Evolutionary conservation across 768 basidiomycete species (phyloP), one percentile per base, ranked within the genome.

Genomic region (Tylopilus felleus): DNA sequence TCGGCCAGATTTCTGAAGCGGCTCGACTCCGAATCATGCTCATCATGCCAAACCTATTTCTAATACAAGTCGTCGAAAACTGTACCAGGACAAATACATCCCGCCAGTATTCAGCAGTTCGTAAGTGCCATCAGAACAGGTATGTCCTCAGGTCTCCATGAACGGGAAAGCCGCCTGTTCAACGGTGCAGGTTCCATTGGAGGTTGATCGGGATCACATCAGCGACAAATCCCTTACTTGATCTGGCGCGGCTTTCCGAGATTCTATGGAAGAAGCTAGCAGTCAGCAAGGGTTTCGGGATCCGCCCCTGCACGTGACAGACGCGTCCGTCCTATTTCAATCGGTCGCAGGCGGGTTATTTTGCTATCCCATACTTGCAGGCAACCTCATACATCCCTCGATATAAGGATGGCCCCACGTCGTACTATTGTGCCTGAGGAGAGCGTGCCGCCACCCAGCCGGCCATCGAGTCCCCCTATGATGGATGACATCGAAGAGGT

Each of bases 401-500:
- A 40, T 23, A 40, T 19, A 44, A 40, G 31, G n/a, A 70, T 70
- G 69, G 47, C 69, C 21, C 66, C 69, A 46, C 70, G 69, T 58
- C 69, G 69, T 46, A 12, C 63, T 43, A 55, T 58, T 19, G 66
- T 54, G 4, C 57, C 44, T 0, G 69, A 70, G 42, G 64, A 56
- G 27, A 67, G 68, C 45, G 35, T 60, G 39, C 57, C 60, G n/a
- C 57, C 69, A n/a, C 59, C 61, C 29, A 70, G 70, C 40, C 56
- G 68, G 31, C 60, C 64, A 29, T 23, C 59, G 8, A 69, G 59
- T 31, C 67, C 69, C 16, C 57, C 58, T 8, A 33, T 16, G 3
- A 54, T 63, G 28, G 75, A 76, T 9, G 77, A 79, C 19, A 47
- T 70, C n/a, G 78, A 77, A 17, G 78, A 79, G 57, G 76, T 75